Percentiles rank a stretch among this genome's conserved stretches.
phyloP scores from a whole-genome alignment of 2,329 filamentous ascomycete species.

The Mollisiaceae sp. region DNA sequence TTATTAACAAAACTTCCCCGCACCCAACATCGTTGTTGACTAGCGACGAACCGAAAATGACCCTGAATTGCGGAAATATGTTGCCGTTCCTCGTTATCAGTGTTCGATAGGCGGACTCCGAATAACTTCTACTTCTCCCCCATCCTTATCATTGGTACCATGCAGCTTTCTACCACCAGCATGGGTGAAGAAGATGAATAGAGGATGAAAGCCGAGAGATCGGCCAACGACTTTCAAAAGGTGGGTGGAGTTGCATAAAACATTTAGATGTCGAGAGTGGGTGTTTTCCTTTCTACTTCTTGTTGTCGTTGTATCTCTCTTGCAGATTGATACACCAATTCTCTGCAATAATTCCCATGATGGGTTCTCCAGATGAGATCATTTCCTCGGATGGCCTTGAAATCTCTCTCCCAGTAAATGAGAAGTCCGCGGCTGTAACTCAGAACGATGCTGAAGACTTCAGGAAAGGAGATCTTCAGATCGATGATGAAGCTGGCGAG shows the following conservation, averaged over 20 bases:
- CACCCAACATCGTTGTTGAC: background rate
- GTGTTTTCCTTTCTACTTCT: background rate
- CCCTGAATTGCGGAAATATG: background rate
- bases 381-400: conserved; percentile 5
- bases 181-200: background rate
- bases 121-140: background rate
- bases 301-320: background rate
- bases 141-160: background rate
- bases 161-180: background rate
- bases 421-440: conserved; percentile 20
- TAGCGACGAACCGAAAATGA: background rate
- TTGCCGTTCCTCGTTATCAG: conserved; percentile 5
- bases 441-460: conserved; percentile 20
- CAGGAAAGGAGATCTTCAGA: conserved; percentile 28
- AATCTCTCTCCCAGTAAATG: conserved; percentile 4
- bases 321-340: background rate
- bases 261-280: background rate
- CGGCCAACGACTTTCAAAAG: background rate
- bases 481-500: conserved; percentile 43
- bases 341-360: conserved; percentile 3
- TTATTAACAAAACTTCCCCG: background rate
- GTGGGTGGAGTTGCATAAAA: background rate
- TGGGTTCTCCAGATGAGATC: conserved; percentile 19
- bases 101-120: background rate
- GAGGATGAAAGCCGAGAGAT: background rate